Evolutionary conservation across 345 rosid species (phyloP).

Genomic region (Stellera chamaejasme): DNA sequence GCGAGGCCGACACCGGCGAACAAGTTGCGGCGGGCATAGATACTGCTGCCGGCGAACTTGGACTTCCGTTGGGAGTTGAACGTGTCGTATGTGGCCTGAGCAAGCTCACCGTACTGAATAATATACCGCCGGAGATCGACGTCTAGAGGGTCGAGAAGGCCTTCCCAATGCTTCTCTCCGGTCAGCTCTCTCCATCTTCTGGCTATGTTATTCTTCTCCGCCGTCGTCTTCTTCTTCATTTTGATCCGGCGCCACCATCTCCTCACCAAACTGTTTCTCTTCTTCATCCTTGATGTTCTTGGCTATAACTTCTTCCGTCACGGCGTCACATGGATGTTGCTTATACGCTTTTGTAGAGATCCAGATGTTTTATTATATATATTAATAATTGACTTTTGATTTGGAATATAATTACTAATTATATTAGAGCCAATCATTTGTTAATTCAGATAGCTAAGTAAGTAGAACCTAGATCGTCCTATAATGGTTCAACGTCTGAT

Average conservation of each 20-base stretch:
- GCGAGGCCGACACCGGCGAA: conserved; percentile 49
- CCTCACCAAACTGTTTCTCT: not conserved
- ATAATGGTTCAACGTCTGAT: too few relatives aligned
- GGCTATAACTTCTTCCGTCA: conserved; percentile 10
- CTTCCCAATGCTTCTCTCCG: conserved; percentile 55
- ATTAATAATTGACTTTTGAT: too few relatives aligned
- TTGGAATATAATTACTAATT: too few relatives aligned
- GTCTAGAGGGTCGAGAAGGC: conserved; percentile 59
- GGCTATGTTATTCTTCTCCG: conserved; percentile 17
- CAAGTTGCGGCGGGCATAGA: conserved; percentile 43
- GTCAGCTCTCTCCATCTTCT: conserved; percentile 61
- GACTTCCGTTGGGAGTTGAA: conserved; percentile 53
- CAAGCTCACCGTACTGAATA: conserved; percentile 83
- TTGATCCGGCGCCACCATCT: not conserved
- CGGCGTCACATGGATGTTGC: not conserved
- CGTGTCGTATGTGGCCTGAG: conserved; percentile 65
- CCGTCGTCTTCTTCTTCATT: conserved; percentile 19
- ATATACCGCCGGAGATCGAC: conserved; percentile 57
- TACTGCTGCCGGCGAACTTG: conserved; percentile 52
- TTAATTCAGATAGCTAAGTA: too few relatives aligned
- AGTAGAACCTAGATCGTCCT: too few relatives aligned
- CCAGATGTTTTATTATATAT: too few relatives aligned
- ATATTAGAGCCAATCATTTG: too few relatives aligned
- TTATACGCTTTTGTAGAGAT: not conserved
- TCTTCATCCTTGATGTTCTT: not conserved